These are phyloP conservation scores for Calonectria hawksworthii DNA, from an alignment of 2,329 filamentous ascomycete species.

Conservation along the genomic window DNA sequence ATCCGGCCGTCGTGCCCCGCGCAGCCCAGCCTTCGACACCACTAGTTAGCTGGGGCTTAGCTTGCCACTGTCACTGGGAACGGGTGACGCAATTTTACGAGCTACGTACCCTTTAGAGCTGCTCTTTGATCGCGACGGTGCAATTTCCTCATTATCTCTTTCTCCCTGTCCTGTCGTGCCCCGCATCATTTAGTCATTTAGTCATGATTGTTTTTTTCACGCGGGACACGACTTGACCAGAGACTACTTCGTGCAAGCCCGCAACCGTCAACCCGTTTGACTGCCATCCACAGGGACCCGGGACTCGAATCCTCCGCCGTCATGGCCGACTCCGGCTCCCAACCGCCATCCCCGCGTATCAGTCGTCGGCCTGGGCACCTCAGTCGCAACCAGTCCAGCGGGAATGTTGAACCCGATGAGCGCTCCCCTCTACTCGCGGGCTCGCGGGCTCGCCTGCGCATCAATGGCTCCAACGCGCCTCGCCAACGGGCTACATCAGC, in stretches of 20 bases:
- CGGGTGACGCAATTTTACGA: slow-evolving; percentile 16
- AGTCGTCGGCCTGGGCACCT: slow-evolving; percentile 45
- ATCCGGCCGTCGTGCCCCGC: background rate
- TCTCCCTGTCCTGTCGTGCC: background rate
- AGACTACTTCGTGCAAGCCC: background rate
- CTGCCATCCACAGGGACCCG: background rate
- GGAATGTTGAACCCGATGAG: slow-evolving; percentile 55
- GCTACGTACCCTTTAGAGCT: background rate
- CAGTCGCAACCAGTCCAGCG: slow-evolving; percentile 45
- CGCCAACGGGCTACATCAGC: slow-evolving; percentile 43
- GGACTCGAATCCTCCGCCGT: slow-evolving; percentile 4
- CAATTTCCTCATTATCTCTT: background rate
- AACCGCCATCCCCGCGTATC: slow-evolving; percentile 52
- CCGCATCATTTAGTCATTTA: background rate
- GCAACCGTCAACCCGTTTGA: background rate
- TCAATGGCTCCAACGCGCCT: slow-evolving; percentile 49
- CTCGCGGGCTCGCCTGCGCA: slow-evolving; percentile 59
- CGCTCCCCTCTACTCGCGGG: slow-evolving; percentile 58
- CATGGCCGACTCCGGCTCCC: slow-evolving; percentile 52
- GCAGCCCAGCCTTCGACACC: background rate
- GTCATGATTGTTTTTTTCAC: background rate
- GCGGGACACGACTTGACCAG: background rate
- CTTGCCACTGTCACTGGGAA: background rate
- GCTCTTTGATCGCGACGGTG: background rate
- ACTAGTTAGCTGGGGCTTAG: slow-evolving; percentile 1